Evolutionary conservation across 257 asterid genomes (phyloP).

Genomic region (Solanum sejunctum): DNA sequence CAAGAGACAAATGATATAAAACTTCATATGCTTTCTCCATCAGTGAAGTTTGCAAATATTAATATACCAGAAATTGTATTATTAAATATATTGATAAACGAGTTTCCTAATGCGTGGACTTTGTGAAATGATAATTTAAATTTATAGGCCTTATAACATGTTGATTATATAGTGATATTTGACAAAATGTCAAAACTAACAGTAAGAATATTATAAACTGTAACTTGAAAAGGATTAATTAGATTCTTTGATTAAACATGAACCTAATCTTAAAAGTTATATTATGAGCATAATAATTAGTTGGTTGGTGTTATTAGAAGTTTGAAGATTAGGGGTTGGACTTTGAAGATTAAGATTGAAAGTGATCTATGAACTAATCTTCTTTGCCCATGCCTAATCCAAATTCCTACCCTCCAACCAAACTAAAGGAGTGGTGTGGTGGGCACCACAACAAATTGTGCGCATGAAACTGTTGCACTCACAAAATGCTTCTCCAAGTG

Average conservation of each 20-base stretch:
- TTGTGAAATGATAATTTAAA: neutral
- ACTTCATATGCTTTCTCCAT: neutral
- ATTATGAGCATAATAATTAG: neutral
- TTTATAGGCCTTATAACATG: neutral
- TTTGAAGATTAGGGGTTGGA: neutral
- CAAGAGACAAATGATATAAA: neutral
- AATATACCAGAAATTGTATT: neutral
- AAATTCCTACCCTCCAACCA: neutral
- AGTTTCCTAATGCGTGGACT: neutral
- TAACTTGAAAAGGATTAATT: neutral
- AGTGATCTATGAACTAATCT: neutral
- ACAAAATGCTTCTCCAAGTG: conserved; percentile 11
- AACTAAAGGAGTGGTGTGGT: conserved; percentile 27
- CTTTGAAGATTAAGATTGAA: conserved; percentile 3
- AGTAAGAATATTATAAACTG: neutral
- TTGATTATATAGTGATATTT: neutral
- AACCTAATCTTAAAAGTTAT: neutral
- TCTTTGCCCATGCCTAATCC: neutral
- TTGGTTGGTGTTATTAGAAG: neutral
- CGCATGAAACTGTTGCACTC: conserved; percentile 77
- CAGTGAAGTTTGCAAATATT: neutral
- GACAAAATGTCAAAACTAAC: neutral
- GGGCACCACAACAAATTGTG: conserved; percentile 37
- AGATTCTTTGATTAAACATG: neutral
- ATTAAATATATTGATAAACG: neutral